Percentiles rank a stretch among this genome's conserved stretches.
These are phyloP conservation scores for Verbascum thapsus DNA, from an alignment of 257 asterid species.

Conservation along the genomic window DNA sequence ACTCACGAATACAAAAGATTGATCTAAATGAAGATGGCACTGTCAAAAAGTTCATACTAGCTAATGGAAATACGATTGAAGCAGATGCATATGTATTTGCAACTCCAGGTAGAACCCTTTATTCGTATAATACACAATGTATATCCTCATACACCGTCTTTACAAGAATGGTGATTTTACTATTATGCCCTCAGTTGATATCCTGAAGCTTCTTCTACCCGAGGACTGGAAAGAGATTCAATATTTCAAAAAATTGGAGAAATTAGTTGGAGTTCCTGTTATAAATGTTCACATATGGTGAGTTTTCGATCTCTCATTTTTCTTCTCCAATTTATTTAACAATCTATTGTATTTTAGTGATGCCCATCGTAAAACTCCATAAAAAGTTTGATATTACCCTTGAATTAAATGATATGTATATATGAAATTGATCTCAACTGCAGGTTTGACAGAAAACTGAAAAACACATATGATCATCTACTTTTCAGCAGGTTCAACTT, in stretches of 20 bases:
- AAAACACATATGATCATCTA: slow-evolving; percentile 83
- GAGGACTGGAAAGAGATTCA: slow-evolving; percentile 80
- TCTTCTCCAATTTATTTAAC: too few species aligned
- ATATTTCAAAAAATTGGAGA: slow-evolving; percentile 79
- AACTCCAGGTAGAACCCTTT: slow-evolving; percentile 68
- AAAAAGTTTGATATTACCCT: too few species aligned
- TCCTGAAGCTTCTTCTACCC: slow-evolving; percentile 89
- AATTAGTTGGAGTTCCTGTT: slow-evolving; percentile 94
- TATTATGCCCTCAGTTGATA: slow-evolving; percentile 55
- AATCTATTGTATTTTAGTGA: too few species aligned
- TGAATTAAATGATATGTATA: background rate
- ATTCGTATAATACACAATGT: slow-evolving; percentile 12
- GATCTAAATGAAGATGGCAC: slow-evolving; percentile 76
- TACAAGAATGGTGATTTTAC: slow-evolving; percentile 25
- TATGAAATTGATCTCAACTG: slow-evolving; percentile 33
- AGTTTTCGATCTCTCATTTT: slow-evolving; percentile 27
- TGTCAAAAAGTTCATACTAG: slow-evolving; percentile 61
- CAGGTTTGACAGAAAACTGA: slow-evolving; percentile 97
- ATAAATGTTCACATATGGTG: slow-evolving; percentile 93
- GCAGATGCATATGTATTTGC: slow-evolving; percentile 96
- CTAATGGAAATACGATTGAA: slow-evolving; percentile 56
- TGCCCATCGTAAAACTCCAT: too few species aligned
- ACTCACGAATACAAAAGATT: slow-evolving; percentile 80
- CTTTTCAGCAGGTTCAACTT: slow-evolving; percentile 85
- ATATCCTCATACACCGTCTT: background rate